These are phyloP conservation scores for Rheum nobile DNA, from an alignment of 148 eudicot genomes.

Conservation along the genomic window DNA sequence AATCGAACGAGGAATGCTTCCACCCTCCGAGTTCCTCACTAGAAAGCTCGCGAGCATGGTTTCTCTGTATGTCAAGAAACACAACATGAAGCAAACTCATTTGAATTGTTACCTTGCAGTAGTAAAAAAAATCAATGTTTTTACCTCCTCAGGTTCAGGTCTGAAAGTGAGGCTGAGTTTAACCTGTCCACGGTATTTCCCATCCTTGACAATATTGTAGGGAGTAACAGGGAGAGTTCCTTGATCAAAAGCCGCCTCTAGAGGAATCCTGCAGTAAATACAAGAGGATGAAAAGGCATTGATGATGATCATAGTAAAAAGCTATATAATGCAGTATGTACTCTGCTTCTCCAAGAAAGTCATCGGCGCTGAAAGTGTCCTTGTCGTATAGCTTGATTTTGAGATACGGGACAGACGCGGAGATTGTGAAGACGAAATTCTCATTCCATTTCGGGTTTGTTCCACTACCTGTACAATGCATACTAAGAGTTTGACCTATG, in stretches of 20 bases:
- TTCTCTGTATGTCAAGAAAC: conserved; percentile 18
- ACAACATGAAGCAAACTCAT: not conserved
- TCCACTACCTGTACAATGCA: conserved; percentile 40
- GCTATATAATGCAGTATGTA: not conserved
- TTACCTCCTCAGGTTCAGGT: conserved; percentile 47
- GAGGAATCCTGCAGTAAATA: conserved; percentile 36
- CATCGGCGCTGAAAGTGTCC: not conserved
- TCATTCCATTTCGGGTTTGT: conserved; percentile 14
- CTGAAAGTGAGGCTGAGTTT: conserved; percentile 54
- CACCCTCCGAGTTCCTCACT: conserved; percentile 63
- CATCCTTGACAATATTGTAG: conserved; percentile 63
- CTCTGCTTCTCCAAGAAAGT: conserved; percentile 5
- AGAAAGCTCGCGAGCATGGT: conserved; percentile 15
- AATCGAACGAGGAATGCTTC: conserved; percentile 30
- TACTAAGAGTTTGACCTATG: not conserved
- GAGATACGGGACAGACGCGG: not conserved
- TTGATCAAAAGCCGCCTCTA: conserved; percentile 35
- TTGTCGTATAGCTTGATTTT: not conserved
- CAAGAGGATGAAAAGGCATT: no score
- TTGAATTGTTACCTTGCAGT: not conserved
- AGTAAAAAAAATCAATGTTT: no score
- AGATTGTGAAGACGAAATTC: conserved; percentile 4
- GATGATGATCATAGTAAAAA: no score
- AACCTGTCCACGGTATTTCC: conserved; percentile 49
- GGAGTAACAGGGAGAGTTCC: conserved; percentile 37